These are phyloP conservation scores for Backusella westeae DNA, from an alignment of 192 early-diverging fungal genomes.

Conservation along the genomic window DNA sequence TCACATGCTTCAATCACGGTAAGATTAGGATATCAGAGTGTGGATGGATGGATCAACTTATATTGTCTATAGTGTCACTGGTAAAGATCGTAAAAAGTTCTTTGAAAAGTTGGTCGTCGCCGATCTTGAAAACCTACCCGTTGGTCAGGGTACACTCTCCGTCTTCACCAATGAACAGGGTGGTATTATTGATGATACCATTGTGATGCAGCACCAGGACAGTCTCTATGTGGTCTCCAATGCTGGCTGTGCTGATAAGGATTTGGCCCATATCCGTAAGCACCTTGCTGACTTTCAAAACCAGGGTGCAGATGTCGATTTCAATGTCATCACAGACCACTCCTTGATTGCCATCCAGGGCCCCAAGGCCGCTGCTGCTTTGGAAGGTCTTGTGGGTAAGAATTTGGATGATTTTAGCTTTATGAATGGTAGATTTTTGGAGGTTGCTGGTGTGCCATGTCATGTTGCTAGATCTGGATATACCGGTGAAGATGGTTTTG, in stretches of 20 bases:
- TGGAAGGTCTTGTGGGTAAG: slow-evolving; percentile 56
- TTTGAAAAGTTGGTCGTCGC: slow-evolving; percentile 89
- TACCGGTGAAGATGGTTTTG: slow-evolving; percentile 99
- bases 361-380: slow-evolving; percentile 74
- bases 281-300: slow-evolving; percentile 81
- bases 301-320: slow-evolving; percentile 84
- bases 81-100: slow-evolving; percentile 85
- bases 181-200: slow-evolving; percentile 98
- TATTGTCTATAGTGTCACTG: slow-evolving; percentile 60
- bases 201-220: slow-evolving; percentile 86
- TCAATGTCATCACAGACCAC: slow-evolving; percentile 83
- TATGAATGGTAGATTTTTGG: slow-evolving; percentile 78
- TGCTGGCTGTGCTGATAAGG: slow-evolving; percentile 97
- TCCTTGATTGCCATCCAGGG: slow-evolving; percentile 93
- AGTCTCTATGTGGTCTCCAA: slow-evolving; percentile 93
- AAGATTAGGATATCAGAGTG: not conserved
- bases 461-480: slow-evolving; percentile 96
- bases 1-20: slow-evolving; percentile 96
- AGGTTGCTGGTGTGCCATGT: slow-evolving; percentile 73
- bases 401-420: slow-evolving; percentile 77
- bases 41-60: not conserved
- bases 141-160: slow-evolving; percentile 81
- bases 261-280: slow-evolving; percentile 82
- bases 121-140: slow-evolving; percentile 80
- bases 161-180: slow-evolving; percentile 95